Conservation (phyloP, 2,329 filamentous ascomycete genomes). For the Mycosphaerella sp. region DNA sequence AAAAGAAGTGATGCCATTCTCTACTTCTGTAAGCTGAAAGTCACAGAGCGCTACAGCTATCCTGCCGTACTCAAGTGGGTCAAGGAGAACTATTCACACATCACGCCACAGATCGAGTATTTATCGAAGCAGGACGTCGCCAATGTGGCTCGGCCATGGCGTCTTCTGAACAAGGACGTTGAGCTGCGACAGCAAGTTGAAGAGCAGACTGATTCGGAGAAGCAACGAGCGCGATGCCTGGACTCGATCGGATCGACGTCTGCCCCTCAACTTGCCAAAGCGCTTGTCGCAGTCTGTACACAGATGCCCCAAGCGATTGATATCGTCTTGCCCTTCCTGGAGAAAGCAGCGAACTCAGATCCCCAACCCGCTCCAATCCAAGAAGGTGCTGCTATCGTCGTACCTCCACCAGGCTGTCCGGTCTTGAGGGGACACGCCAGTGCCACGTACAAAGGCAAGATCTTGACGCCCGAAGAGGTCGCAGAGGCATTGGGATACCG, state of each 20-base stretch:
- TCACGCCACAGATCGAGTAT: constrained; percentile 17
- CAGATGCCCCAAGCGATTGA: constrained; percentile 18
- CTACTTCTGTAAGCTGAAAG: constrained; percentile 22
- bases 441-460: neutral
- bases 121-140: constrained; percentile 21
- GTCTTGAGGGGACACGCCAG: neutral
- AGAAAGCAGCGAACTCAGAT: neutral
- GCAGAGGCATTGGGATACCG: too few relatives aligned
- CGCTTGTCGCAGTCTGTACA: constrained; percentile 22
- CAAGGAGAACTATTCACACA: constrained; percentile 16
- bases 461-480: neutral
- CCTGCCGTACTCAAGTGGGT: constrained; percentile 21
- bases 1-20: constrained; percentile 22
- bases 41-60: constrained; percentile 22
- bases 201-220: constrained; percentile 17
- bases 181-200: constrained; percentile 17
- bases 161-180: constrained; percentile 18
- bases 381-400: constrained; percentile 15
- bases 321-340: constrained; percentile 16
- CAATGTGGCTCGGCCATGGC: constrained; percentile 21
- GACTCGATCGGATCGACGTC: constrained; percentile 19
- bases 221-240: constrained; percentile 13
- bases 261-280: constrained; percentile 13
- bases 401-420: constrained; percentile 10
- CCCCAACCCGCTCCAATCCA: constrained; percentile 3